Evolutionary conservation across 2,329 filamentous ascomycete genomes (phyloP).

Genomic region (Passalora sequoiae): DNA sequence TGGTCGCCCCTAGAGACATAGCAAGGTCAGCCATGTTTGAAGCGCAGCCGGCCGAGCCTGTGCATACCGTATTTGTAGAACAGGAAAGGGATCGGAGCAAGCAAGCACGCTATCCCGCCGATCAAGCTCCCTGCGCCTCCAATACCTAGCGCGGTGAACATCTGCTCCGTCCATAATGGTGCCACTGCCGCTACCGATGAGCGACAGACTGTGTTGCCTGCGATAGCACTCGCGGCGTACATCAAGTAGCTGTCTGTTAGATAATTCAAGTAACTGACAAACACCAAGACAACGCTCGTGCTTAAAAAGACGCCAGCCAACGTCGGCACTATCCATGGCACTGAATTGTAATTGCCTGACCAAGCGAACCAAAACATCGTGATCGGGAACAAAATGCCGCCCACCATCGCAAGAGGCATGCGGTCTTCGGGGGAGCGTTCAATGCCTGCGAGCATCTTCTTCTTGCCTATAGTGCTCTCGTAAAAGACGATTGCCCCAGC

Average conservation of each 20-base stretch:
- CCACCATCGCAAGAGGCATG: conserved; percentile 31
- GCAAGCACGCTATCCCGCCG: conserved; percentile 39
- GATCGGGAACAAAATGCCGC: conserved; percentile 30
- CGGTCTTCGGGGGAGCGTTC: conserved; percentile 40
- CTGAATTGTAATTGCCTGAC: conserved; percentile 36
- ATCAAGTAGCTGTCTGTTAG: conserved; percentile 40
- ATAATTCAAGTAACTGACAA: conserved; percentile 52
- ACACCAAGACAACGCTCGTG: conserved; percentile 41
- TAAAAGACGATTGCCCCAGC: conserved; percentile 41
- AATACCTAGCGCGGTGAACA: conserved; percentile 31
- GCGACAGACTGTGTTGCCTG: conserved; percentile 29
- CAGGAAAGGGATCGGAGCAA: conserved; percentile 30
- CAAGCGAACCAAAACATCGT: conserved; percentile 35
- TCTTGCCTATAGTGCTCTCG: conserved; percentile 38
- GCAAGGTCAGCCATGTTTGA: too few relatives aligned
- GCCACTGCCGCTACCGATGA: conserved; percentile 29
- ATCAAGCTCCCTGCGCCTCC: conserved; percentile 37
- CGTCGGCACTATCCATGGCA: conserved; percentile 45
- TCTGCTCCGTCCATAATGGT: conserved; percentile 30
- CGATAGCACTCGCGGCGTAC: conserved; percentile 31
- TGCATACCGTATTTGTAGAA: conserved; percentile 21
- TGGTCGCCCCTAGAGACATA: too few relatives aligned
- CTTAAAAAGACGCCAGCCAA: conserved; percentile 42
- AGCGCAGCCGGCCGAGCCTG: too few relatives aligned
- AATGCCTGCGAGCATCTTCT: conserved; percentile 36